These are phyloP conservation scores for Digitaria exilis DNA, from an alignment of 202 grass and related monocot genomes.

Conservation along the genomic window DNA sequence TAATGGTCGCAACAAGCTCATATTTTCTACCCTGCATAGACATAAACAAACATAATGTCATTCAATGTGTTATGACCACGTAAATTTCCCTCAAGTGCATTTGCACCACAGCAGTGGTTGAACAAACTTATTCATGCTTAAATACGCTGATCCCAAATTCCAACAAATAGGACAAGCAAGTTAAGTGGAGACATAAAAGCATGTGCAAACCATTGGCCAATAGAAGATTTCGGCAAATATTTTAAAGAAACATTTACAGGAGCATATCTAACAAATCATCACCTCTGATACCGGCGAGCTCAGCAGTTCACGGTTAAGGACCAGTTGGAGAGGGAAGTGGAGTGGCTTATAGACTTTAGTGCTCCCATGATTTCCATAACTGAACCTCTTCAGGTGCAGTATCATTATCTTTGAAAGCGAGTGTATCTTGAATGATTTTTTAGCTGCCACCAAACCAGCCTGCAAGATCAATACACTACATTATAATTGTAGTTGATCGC, in stretches of 20 bases:
- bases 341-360: conserved; percentile 82
- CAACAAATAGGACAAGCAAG: background rate
- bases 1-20: conserved; percentile 88
- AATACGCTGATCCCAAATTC: conserved; percentile 3
- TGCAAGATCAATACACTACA: conserved; percentile 49
- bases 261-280: conserved; percentile 26
- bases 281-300: conserved; percentile 67
- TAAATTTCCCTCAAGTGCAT: background rate
- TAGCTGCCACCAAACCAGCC: conserved; percentile 78
- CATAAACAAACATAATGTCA: background rate
- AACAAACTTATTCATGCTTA: conserved; percentile 26
- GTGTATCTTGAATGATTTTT: conserved; percentile 80
- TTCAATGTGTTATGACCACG: background rate
- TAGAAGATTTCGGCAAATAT: conserved; percentile 24
- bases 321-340: conserved; percentile 63
- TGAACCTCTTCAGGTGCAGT: conserved; percentile 96
- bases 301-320: conserved; percentile 72
- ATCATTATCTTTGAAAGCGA: conserved; percentile 79
- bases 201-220: background rate
- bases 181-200: background rate
- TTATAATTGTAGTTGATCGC: conserved; percentile 20
- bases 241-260: background rate
- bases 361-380: conserved; percentile 72
- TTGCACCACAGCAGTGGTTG: background rate
- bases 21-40: conserved; percentile 73